Percentiles rank a stretch among this genome's conserved stretches.
Conservation (phyloP, 495 filamentous ascomycete species). For the Ascodesmis nigricans region DNA sequence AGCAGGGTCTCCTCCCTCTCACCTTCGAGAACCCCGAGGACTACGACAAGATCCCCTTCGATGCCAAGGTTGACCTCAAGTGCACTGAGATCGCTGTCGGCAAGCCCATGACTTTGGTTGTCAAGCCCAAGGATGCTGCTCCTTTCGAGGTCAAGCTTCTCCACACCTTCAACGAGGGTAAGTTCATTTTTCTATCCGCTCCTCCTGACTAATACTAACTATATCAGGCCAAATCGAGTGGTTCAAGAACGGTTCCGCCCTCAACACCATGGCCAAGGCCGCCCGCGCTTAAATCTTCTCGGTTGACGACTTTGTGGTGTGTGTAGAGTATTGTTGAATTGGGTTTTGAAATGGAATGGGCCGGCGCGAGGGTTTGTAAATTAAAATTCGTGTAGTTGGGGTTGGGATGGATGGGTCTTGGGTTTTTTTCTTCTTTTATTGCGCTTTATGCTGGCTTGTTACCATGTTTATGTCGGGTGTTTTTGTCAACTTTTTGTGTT, state of each 20-base stretch:
- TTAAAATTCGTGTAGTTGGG: too few species aligned
- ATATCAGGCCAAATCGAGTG: conserved; percentile 65
- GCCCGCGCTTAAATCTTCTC: conserved; percentile 14
- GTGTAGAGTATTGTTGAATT: too few species aligned
- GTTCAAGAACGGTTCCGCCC: conserved; percentile 90
- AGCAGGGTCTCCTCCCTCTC: conserved; percentile 98
- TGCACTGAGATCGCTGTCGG: conserved; percentile 83
- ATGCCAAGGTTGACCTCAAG: conserved; percentile 52
- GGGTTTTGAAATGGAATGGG: too few species aligned
- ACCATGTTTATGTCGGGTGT: too few species aligned
- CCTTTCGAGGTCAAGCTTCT: conserved; percentile 60
- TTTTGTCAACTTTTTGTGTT: too few species aligned
- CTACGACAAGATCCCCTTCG: conserved; percentile 88
- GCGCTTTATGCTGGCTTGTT: too few species aligned
- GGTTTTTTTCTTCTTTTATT: too few species aligned
- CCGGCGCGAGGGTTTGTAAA: too few species aligned
- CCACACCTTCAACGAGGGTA: conserved; percentile 82
- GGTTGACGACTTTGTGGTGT: too few species aligned
- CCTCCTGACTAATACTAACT: not conserved
- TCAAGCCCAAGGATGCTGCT: conserved; percentile 69
- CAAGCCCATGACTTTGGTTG: conserved; percentile 75
- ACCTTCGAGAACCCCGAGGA: conserved; percentile 87
- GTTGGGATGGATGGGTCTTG: too few species aligned
- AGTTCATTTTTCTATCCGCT: not conserved
- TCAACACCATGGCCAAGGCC: conserved; percentile 93